Conservation (phyloP, 495 filamentous ascomycete genomes). For the Annulohypoxylon stygium region DNA sequence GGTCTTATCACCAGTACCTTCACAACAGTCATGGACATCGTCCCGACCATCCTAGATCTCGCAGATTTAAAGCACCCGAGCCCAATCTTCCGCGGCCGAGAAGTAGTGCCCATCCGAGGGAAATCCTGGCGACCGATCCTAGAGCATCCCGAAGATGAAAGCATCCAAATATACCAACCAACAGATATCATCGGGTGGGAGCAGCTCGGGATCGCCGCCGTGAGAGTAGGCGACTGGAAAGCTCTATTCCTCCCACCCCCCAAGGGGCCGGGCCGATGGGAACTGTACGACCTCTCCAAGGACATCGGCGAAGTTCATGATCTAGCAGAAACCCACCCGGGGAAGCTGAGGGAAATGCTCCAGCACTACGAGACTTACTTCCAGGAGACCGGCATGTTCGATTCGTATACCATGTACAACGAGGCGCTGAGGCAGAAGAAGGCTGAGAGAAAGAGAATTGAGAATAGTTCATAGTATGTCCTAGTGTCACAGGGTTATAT, state of each 20-base stretch:
- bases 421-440: slow-evolving; percentile 41
- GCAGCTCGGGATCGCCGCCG: slow-evolving; percentile 51
- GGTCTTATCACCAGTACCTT: slow-evolving; percentile 67
- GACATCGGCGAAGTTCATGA: slow-evolving; percentile 57
- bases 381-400: slow-evolving; percentile 67
- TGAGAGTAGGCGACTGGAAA: slow-evolving; percentile 57
- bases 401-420: slow-evolving; percentile 43
- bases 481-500: not conserved
- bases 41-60: slow-evolving; percentile 71
- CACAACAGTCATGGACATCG: slow-evolving; percentile 74
- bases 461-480: slow-evolving; percentile 26
- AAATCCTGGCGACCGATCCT: slow-evolving; percentile 46
- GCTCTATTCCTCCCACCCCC: slow-evolving; percentile 50
- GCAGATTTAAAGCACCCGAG: slow-evolving; percentile 70
- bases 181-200: slow-evolving; percentile 52
- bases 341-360: slow-evolving; percentile 51
- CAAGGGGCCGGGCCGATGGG: slow-evolving; percentile 45
- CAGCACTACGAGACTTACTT: slow-evolving; percentile 59
- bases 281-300: slow-evolving; percentile 53
- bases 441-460: not conserved
- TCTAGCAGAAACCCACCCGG: slow-evolving; percentile 43
- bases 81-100: slow-evolving; percentile 65
- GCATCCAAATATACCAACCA: slow-evolving; percentile 47
- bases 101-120: slow-evolving; percentile 69
- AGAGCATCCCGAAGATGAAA: slow-evolving; percentile 53